Base-by-base conservation (phyloP, 306 rosid species). In the Quercus wislizeni region DNA sequence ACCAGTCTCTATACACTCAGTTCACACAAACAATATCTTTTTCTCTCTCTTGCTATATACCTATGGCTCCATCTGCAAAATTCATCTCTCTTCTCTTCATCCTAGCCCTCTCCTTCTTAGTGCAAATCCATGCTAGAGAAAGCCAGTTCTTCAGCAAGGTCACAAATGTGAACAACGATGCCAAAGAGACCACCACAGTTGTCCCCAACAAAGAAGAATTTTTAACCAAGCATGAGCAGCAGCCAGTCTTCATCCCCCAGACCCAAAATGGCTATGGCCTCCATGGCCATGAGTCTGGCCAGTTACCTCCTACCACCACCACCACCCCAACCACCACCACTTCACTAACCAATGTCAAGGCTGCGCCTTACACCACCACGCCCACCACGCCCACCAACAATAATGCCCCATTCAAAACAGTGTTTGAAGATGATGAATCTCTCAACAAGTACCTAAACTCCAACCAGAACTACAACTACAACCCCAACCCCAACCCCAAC, bases 101-200 rank as follows among this genome's bases (percentile, higher is more conserved):
- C 14, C 31, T 90, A 31, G 55, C 80, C 71, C 88, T 91, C 87
- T 63, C 79, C 52, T 43, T 89, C 30, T 81, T 92, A 76, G 73
- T 85, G 21, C 92, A 88, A 58, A 85, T 73, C 35, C 81, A 69
- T 55, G 96, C 93, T 20, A 87, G 99, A 85, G 97, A 92, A 4
- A 93, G 92, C 73, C 81, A 88, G 41, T 91, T 90, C 92, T 95
- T 95, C 90, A 93, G 94, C 91, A 95, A 95, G 85, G 84, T 90
- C 73, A 59, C 97, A 46, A 85, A 71, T 73, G 54, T 59, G 74
- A 77, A 80, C 74, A 79, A 75, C 87, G 54, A 77, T 12, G 76
- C 49, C 56, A 87, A 90, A 72, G 90, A 86, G 52, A 74, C 20
- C 18, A 74, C 11, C 18, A 19, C 91, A 62, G 74, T 79, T 17